Evolutionary conservation across 805 yeast species (phyloP), one percentile per base, ranked within the genome.

Genomic region (Nakazawaea populi): DNA sequence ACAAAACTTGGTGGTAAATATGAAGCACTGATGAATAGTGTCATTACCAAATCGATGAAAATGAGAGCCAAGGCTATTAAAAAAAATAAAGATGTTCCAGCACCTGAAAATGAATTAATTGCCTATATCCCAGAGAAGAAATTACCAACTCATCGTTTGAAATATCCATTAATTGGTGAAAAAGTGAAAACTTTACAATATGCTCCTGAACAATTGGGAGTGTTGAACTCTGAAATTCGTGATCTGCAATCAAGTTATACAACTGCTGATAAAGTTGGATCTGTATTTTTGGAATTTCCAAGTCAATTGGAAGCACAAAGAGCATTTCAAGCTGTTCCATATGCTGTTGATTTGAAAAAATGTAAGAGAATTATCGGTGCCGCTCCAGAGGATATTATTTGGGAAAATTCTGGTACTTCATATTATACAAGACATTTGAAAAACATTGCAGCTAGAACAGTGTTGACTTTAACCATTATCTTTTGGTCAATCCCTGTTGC

Each of bases 401-500:
- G 98, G 98, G 75, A 75, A 41, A 91, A 89, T 63, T 69, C 88
- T 58, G 73, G 83, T 30, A 67, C 83, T 60, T 70, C 79, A 9
- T 75, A 80, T 65, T 69, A 70, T 54, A 76, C 75, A 61, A 81
- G 96, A 66, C 64, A 75, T 42, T 55, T 77, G 27, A 85, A 82
- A 70, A 75, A 73, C 52, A 51, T 77, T 28, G 70, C 77, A 49
- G 92, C 96, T 1, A 74, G 73, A 50, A 73, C 87, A 12, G 70
- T 89, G 46, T 73, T 87, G 60, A 80, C 87, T 29, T 60, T 80
- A 52, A 71, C 85, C 67, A 82, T 92, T 54, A 79, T 92, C 45
- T 89, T 90, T 70, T 92, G 98, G 98, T 84, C 96, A 42, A 83
- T 92, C 59, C 99, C 99, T 8, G 97, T 92, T 39, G 96, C 97